Conservation (phyloP, 2,329 filamentous ascomycete species). For the Curvularia spicifera region DNA sequence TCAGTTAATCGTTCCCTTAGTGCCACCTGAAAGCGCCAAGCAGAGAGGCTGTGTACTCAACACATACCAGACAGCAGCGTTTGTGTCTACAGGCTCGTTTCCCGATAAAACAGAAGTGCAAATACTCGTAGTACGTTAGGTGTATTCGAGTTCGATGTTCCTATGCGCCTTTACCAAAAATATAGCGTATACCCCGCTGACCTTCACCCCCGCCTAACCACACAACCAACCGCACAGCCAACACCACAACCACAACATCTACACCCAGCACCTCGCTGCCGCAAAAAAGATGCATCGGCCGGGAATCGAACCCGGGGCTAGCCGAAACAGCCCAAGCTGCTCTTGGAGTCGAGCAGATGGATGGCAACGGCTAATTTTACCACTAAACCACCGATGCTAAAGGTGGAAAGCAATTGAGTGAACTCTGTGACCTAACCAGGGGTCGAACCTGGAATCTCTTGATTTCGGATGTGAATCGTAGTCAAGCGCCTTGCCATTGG, state of each 20-base stretch:
- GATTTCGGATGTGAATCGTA: slow-evolving; percentile 50
- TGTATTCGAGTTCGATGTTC: neutral
- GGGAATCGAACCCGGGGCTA: slow-evolving; percentile 42
- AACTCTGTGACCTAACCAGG: slow-evolving; percentile 15
- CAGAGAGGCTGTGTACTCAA: neutral
- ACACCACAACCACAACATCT: neutral
- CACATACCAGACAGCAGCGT: neutral
- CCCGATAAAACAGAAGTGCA: neutral
- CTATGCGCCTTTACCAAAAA: neutral
- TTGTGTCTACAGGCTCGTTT: neutral
- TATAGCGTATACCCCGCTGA: neutral
- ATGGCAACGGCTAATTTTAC: slow-evolving; percentile 43
- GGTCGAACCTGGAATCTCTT: slow-evolving; percentile 42
- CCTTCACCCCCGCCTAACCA: neutral
- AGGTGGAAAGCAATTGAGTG: neutral
- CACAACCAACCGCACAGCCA: neutral
- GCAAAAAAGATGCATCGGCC: slow-evolving; percentile 28
- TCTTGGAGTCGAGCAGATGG: neutral
- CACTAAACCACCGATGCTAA: slow-evolving; percentile 41
- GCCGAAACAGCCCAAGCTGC: slow-evolving; percentile 23
- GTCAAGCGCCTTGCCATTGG: slow-evolving; percentile 65
- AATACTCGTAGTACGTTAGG: neutral
- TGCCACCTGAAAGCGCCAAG: neutral
- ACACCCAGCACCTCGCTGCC: neutral
- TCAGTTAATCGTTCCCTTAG: neutral